Evolutionary conservation across 306 rosid genomes (phyloP).

Genomic region (Rosa lucieae): DNA sequence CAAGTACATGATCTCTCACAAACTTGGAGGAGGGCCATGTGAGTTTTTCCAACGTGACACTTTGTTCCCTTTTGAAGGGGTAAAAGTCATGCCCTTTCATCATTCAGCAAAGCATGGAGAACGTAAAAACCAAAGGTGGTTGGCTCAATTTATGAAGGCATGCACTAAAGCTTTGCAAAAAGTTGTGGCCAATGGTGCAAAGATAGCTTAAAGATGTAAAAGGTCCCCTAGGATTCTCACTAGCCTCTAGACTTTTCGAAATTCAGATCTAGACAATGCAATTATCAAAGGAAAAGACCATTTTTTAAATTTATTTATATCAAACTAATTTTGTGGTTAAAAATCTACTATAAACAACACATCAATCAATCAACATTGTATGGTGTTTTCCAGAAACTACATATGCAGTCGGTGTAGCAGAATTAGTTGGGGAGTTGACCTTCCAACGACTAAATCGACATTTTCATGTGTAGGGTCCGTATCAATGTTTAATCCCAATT

Average conservation of each 20-base stretch:
- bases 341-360: neutral
- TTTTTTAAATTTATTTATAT: neutral
- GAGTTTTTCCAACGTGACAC: neutral
- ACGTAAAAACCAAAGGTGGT: neutral
- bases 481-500: conserved; percentile 7
- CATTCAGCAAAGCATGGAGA: conserved; percentile 9
- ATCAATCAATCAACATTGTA: neutral
- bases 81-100: neutral
- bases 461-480: conserved; percentile 10
- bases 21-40: conserved; percentile 10
- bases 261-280: conserved; percentile 4
- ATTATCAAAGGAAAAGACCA: neutral
- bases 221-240: conserved; percentile 49
- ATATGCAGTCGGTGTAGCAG: conserved; percentile 27
- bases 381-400: neutral
- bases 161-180: conserved; percentile 3
- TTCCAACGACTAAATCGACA: conserved; percentile 34
- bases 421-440: conserved; percentile 42
- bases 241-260: conserved; percentile 2
- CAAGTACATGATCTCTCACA: conserved; percentile 1
- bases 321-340: neutral
- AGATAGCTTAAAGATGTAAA: neutral
- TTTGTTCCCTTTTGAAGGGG: neutral
- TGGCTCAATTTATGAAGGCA: conserved; percentile 6
- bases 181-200: conserved; percentile 13